Conservation (phyloP, 2,329 filamentous ascomycete species). For the Diaporthe sp. region DNA sequence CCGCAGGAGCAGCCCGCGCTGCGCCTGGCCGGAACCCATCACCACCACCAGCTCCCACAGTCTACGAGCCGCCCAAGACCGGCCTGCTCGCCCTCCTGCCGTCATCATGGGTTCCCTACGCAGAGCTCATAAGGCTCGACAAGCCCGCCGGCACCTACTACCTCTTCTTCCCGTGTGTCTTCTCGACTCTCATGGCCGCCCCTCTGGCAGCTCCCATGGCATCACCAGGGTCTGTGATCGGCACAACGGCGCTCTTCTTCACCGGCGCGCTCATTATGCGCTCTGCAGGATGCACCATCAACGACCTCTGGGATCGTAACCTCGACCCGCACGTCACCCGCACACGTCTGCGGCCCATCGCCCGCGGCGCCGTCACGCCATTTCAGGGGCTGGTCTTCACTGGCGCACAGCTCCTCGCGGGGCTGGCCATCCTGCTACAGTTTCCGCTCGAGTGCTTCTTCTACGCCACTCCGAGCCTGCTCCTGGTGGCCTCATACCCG, state of each 20-base stretch:
- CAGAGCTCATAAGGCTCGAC: constrained; percentile 82
- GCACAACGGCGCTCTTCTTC: constrained; percentile 77
- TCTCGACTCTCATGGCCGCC: constrained; percentile 84
- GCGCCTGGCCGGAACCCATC: constrained; percentile 31
- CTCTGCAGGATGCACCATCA: constrained; percentile 88
- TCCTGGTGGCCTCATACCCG: constrained; percentile 81
- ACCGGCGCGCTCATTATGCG: constrained; percentile 86
- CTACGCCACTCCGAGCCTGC: constrained; percentile 80
- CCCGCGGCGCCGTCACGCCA: constrained; percentile 80
- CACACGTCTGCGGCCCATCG: constrained; percentile 82
- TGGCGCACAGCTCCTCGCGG: constrained; percentile 77
- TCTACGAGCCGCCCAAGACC: constrained; percentile 75
- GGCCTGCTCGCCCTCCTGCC: constrained; percentile 79
- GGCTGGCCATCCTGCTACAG: constrained; percentile 79
- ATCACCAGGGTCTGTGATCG: constrained; percentile 68
- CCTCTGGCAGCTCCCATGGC: constrained; percentile 73
- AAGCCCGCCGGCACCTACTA: constrained; percentile 87
- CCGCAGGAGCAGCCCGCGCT: not conserved
- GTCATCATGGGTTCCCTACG: constrained; percentile 79
- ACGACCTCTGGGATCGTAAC: constrained; percentile 90
- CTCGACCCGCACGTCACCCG: constrained; percentile 83
- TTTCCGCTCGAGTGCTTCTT: constrained; percentile 79
- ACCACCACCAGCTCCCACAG: constrained; percentile 32
- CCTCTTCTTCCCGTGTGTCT: constrained; percentile 86
- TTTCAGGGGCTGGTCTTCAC: constrained; percentile 79